phyloP scores from a whole-genome alignment of 495 filamentous ascomycete genomes.

The Pyronema domesticum region DNA sequence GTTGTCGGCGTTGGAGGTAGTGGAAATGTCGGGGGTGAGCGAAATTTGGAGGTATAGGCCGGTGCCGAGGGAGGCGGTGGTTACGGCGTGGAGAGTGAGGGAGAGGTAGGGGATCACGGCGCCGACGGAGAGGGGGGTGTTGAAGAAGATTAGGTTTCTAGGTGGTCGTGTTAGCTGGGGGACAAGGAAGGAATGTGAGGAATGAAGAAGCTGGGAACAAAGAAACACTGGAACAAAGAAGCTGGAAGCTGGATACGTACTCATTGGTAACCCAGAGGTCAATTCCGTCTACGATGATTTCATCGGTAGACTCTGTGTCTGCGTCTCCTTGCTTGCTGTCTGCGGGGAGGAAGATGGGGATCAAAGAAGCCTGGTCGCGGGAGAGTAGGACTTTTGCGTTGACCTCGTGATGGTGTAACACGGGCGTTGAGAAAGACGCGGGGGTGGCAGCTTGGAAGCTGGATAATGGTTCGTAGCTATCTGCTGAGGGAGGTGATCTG shows the following conservation, averaged over 20 bases:
- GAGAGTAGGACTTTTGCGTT: slow-evolving; percentile 42
- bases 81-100: slow-evolving; percentile 77
- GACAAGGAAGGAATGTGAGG: no score
- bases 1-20: slow-evolving; percentile 28
- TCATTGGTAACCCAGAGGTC: slow-evolving; percentile 65
- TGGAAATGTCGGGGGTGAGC: slow-evolving; percentile 32
- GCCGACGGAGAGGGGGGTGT: slow-evolving; percentile 38
- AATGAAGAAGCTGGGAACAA: no score
- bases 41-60: slow-evolving; percentile 67
- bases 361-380: slow-evolving; percentile 28
- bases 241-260: slow-evolving; percentile 30
- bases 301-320: slow-evolving; percentile 17
- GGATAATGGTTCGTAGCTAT: slow-evolving; percentile 50
- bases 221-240: background rate
- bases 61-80: slow-evolving; percentile 33
- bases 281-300: slow-evolving; percentile 30
- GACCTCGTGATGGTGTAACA: slow-evolving; percentile 58
- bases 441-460: slow-evolving; percentile 78
- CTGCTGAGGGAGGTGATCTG: slow-evolving; percentile 30
- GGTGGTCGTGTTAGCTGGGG: slow-evolving; percentile 7
- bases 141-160: slow-evolving; percentile 61
- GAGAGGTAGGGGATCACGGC: slow-evolving; percentile 71
- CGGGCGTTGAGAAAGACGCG: slow-evolving; percentile 59
- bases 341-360: slow-evolving; percentile 39
- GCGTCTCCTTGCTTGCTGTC: slow-evolving; percentile 22